Percentiles rank a stretch among this genome's conserved stretches.
Evolutionary conservation across 768 basidiomycete species (phyloP).

Genomic region (Mycena belliarum): DNA sequence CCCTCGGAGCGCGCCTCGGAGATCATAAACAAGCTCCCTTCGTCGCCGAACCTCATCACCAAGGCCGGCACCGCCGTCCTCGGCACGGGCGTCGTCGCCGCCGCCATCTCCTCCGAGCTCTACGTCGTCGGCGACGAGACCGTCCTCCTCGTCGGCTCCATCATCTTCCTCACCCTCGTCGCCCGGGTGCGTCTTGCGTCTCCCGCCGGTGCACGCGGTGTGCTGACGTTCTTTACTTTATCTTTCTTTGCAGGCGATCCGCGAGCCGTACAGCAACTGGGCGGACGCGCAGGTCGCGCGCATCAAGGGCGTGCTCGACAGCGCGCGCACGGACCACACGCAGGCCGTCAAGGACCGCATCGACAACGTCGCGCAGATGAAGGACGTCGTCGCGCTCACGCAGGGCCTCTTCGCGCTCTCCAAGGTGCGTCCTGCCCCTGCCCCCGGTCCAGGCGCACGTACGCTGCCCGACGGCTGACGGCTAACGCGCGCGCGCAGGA

Average conservation of each 20-base stretch:
- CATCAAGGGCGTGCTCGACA: conserved; percentile 79
- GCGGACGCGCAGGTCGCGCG: conserved; percentile 85
- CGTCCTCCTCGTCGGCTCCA: conserved; percentile 80
- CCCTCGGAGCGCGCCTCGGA: conserved; percentile 87
- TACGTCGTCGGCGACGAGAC: conserved; percentile 98
- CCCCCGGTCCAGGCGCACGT: too few relatives aligned
- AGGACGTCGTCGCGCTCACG: conserved; percentile 92
- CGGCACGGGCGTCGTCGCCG: conserved; percentile 83
- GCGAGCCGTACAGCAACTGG: conserved; percentile 91
- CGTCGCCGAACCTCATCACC: conserved; percentile 84
- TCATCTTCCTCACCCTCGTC: conserved; percentile 80
- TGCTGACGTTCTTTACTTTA: conserved; percentile 20
- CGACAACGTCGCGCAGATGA: conserved; percentile 87
- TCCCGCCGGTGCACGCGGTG: too few relatives aligned
- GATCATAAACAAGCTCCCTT: conserved; percentile 85
- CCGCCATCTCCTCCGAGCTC: conserved; percentile 95
- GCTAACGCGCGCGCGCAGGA: too few relatives aligned
- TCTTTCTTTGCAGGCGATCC: conserved; percentile 55
- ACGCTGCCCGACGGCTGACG: too few relatives aligned
- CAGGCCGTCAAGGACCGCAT: conserved; percentile 93
- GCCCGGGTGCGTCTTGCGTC: conserved; percentile 59
- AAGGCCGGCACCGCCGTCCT: conserved; percentile 94
- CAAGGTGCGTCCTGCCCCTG: too few relatives aligned
- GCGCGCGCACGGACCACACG: conserved; percentile 86
- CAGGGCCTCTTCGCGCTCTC: conserved; percentile 89